phyloP scores from a whole-genome alignment of 345 rosid genomes.

The Hibiscus syriacus region DNA sequence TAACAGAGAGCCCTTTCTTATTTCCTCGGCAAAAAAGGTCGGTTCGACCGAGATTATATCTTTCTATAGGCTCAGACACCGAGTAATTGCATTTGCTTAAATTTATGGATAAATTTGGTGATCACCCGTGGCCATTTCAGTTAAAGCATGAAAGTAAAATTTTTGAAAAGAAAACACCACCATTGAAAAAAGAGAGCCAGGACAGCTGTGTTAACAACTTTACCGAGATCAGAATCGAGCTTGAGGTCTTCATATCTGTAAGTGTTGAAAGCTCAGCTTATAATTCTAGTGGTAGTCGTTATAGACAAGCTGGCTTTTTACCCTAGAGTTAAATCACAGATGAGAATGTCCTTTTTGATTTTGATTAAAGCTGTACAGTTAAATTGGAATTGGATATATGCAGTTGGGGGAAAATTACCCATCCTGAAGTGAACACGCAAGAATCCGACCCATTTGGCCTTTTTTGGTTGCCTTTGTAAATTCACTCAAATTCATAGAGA shows the following conservation, averaged over 20 bases:
- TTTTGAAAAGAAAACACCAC: background rate
- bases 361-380: background rate
- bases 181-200: background rate
- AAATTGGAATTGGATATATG: background rate
- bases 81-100: slow-evolving; percentile 30
- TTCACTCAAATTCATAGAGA: background rate
- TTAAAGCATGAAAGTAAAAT: background rate
- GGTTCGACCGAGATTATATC: slow-evolving; percentile 61
- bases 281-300: background rate
- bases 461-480: background rate
- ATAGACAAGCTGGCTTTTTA: background rate
- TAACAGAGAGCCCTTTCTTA: slow-evolving; percentile 68
- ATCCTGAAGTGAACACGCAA: background rate
- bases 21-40: too few species aligned
- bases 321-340: background rate
- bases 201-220: background rate
- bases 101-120: background rate
- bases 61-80: slow-evolving; percentile 75
- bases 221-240: slow-evolving; percentile 3
- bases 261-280: background rate
- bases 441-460: background rate
- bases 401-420: background rate
- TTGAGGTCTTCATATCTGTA: background rate
- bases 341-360: background rate
- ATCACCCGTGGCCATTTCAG: slow-evolving; percentile 10